A percentile compares a stretch with the other conserved stretches of the same genome.
These are phyloP conservation scores for Vanderwaltozyma yarrowii DNA, from an alignment of 805 yeast genomes.

Conservation along the genomic window DNA sequence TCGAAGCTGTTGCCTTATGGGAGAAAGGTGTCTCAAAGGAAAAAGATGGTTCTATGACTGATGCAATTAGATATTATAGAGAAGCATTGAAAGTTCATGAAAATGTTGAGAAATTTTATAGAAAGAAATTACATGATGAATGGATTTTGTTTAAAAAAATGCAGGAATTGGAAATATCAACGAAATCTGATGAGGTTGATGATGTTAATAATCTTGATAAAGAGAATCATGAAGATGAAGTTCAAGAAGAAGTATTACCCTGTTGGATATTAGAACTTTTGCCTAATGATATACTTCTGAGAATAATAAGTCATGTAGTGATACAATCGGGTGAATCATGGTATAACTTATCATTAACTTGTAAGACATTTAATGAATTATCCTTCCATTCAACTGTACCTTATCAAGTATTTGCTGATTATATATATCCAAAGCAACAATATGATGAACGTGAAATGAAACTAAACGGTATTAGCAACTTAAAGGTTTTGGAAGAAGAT, in stretches of 20 bases:
- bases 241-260: constrained; percentile 24
- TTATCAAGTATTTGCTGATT: constrained; percentile 41
- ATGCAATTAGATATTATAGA: constrained; percentile 66
- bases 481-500: constrained; percentile 30
- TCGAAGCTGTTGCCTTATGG: constrained; percentile 50
- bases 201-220: constrained; percentile 5
- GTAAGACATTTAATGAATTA: constrained; percentile 44
- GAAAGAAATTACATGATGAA: constrained; percentile 43
- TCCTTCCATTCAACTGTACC: constrained; percentile 43
- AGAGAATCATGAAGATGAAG: constrained; percentile 14
- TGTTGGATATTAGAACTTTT: constrained; percentile 35
- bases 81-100: constrained; percentile 48
- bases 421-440: constrained; percentile 43
- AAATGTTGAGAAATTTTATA: constrained; percentile 58
- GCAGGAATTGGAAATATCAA: constrained; percentile 5
- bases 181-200: constrained; percentile 4
- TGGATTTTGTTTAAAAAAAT: constrained; percentile 24
- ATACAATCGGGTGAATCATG: constrained; percentile 48
- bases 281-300: constrained; percentile 49
- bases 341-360: constrained; percentile 50
- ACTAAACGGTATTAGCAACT: constrained; percentile 28
- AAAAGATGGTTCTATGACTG: constrained; percentile 64
- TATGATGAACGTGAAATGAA: constrained; percentile 38
- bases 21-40: constrained; percentile 67
- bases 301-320: constrained; percentile 40